Percentiles rank a stretch among this genome's conserved stretches.
phyloP scores from a whole-genome alignment of 768 basidiomycete genomes.

The Rubroboletus satanas region DNA sequence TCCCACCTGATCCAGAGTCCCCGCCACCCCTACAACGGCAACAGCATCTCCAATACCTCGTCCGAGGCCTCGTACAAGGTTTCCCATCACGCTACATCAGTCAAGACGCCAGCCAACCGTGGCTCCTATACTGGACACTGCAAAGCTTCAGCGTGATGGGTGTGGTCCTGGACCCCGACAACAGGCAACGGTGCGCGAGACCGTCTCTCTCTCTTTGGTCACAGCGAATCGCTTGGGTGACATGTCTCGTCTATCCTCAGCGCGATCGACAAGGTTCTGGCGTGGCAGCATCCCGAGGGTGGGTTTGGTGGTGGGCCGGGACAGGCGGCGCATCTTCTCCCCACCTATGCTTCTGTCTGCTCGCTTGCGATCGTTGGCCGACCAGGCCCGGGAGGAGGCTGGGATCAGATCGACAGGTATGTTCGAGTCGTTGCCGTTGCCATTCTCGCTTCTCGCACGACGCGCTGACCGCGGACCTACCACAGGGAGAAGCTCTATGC shows the following conservation, averaged over 20 bases:
- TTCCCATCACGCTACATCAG: slow-evolving; percentile 76
- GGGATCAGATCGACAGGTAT: slow-evolving; percentile 83
- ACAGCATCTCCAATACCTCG: slow-evolving; percentile 72
- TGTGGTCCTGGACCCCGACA: slow-evolving; percentile 71
- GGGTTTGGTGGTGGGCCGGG: slow-evolving; percentile 92
- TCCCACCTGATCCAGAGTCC: slow-evolving; percentile 33
- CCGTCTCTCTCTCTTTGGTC: too few species aligned
- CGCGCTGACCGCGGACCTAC: neutral
- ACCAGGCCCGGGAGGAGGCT: slow-evolving; percentile 70
- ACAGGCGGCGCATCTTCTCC: slow-evolving; percentile 81
- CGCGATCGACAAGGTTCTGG: slow-evolving; percentile 73
- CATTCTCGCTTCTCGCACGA: neutral
- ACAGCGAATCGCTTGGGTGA: neutral
- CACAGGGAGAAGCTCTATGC: slow-evolving; percentile 65
- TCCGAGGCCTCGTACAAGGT: slow-evolving; percentile 68
- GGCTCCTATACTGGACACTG: slow-evolving; percentile 91
- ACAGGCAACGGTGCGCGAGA: slow-evolving; percentile 61
- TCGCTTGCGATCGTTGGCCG: slow-evolving; percentile 78
- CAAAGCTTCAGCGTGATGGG: slow-evolving; percentile 81
- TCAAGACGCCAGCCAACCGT: slow-evolving; percentile 93
- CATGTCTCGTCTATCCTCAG: slow-evolving; percentile 34
- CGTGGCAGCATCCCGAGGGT: slow-evolving; percentile 80
- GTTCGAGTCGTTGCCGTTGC: slow-evolving; percentile 10
- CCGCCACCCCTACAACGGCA: slow-evolving; percentile 51
- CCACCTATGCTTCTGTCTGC: slow-evolving; percentile 87